Percentiles rank a stretch among this genome's conserved stretches.
Conservation (phyloP, 441 rosid genomes). For the Populus hybrid region DNA sequence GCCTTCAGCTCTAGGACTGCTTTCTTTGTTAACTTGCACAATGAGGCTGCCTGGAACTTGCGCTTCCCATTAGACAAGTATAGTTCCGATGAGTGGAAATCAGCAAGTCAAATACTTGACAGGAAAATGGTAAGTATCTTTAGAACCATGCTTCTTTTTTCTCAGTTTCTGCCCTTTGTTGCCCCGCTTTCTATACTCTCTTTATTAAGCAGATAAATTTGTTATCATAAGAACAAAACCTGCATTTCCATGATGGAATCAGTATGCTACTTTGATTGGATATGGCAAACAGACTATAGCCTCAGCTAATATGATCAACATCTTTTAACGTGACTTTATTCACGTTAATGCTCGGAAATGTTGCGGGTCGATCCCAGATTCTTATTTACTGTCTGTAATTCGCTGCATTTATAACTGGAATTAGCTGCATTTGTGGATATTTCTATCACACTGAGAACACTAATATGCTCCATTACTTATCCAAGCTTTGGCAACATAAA, state of each 20-base stretch:
- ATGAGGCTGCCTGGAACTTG: constrained; percentile 41
- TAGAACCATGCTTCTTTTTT: not conserved
- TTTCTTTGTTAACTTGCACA: constrained; percentile 74
- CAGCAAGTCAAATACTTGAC: constrained; percentile 67
- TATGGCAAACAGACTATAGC: no score
- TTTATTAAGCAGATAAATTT: not conserved
- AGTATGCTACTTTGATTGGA: not conserved
- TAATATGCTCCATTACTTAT: no score
- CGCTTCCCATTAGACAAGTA: no score
- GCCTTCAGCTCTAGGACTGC: constrained; percentile 73
- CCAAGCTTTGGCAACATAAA: no score
- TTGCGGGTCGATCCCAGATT: no score
- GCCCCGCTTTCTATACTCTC: not conserved
- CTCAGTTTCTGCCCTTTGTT: not conserved
- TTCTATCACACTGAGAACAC: no score
- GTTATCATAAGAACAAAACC: not conserved
- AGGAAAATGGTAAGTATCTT: constrained; percentile 44
- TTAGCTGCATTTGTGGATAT: no score
- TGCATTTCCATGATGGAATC: not conserved
- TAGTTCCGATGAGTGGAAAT: not conserved
- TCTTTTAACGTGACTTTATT: no score
- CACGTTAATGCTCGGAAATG: no score
- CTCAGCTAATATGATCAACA: no score
- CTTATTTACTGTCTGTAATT: no score
- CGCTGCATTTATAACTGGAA: no score